Conservation (phyloP, 192 early-diverging fungal genomes). For the Coemansia sp. region DNA sequence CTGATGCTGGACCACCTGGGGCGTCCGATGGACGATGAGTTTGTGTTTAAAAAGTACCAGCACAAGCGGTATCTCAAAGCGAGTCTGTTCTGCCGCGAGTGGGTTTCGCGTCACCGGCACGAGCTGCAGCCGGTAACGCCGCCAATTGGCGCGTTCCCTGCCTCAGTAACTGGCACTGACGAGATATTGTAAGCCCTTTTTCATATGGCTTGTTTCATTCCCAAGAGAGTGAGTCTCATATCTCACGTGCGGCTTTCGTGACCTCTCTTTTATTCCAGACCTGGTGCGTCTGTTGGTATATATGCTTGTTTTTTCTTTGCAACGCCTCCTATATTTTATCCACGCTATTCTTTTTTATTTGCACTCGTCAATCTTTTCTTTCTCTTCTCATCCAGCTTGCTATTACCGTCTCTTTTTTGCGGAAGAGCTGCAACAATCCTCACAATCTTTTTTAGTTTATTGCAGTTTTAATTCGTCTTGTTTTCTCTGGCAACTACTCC, state of each 20-base stretch:
- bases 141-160: conserved; percentile 23
- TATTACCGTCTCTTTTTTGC: too few species aligned
- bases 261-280: not conserved
- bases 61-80: conserved; percentile 77
- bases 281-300: conserved; percentile 3
- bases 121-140: conserved; percentile 22
- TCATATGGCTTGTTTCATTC: not conserved
- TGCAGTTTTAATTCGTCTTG: conserved; percentile 3
- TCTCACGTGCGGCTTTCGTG: too few species aligned
- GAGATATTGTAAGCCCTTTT: not conserved
- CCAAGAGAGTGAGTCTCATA: not conserved
- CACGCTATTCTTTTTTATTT: not conserved
- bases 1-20: conserved; percentile 72
- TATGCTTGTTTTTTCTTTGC: conserved; percentile 5
- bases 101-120: conserved; percentile 58
- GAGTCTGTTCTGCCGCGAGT: conserved; percentile 76
- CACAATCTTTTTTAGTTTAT: conserved; percentile 1
- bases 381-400: conserved; percentile 3
- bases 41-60: conserved; percentile 84
- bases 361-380: conserved; percentile 3
- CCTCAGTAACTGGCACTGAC: not conserved
- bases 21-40: conserved; percentile 55
- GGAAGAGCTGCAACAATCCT: not conserved
- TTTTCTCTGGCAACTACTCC: not conserved
- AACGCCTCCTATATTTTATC: conserved; percentile 1